A percentile compares a stretch with the other conserved stretches of the same genome.
Evolutionary conservation across 495 filamentous ascomycete genomes (phyloP).

Genomic region (Daldinia concentrica): DNA sequence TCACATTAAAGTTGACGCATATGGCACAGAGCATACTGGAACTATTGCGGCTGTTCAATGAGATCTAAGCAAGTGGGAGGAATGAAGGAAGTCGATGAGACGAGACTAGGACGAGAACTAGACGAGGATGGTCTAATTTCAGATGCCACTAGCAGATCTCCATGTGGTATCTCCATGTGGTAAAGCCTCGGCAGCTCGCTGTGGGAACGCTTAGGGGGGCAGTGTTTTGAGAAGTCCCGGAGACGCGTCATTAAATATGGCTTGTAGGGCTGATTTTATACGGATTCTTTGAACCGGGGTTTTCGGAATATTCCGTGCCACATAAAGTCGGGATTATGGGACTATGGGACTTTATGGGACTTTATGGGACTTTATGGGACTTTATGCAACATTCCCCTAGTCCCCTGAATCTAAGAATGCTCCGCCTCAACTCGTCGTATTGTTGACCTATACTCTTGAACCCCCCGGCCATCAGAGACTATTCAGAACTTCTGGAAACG

Average conservation of each 20-base stretch:
- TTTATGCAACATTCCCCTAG: conserved; percentile 6
- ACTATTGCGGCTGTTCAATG: background rate
- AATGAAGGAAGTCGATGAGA: background rate
- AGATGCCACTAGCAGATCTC: background rate
- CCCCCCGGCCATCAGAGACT: background rate
- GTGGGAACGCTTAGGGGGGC: background rate
- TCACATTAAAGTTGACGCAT: conserved; percentile 36
- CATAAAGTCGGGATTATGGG: background rate
- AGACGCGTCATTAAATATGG: conserved; percentile 13
- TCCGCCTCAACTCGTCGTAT: conserved; percentile 35
- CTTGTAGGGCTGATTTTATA: conserved; percentile 12
- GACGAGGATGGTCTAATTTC: background rate
- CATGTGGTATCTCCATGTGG: background rate
- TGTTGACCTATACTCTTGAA: conserved; percentile 13
- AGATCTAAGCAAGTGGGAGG: background rate
- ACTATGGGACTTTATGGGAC: too few species aligned
- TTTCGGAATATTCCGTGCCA: conserved; percentile 18
- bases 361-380: background rate
- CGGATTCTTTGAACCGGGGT: conserved; percentile 4
- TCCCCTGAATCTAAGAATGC: conserved; percentile 5
- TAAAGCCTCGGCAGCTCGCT: conserved; percentile 8
- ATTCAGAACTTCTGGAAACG: background rate
- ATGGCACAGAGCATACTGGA: conserved; percentile 22
- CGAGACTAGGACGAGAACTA: background rate
- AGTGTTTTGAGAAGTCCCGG: background rate